phyloP scores from a whole-genome alignment of 176 grass and related monocot species.

The Oryza meridionalis region DNA sequence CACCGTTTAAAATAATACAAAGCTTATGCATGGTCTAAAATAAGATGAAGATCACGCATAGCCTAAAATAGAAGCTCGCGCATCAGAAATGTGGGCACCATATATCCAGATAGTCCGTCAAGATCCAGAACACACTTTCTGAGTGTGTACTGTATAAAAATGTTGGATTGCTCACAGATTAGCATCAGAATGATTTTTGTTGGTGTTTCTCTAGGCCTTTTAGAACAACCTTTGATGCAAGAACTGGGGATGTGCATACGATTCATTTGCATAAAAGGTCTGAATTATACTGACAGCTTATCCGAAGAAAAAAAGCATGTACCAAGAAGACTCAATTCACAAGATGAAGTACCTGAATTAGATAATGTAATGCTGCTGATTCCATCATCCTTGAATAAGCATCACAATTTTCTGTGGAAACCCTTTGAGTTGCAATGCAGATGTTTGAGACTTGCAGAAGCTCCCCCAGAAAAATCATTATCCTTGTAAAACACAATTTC shows the following conservation, averaged over 20 bases:
- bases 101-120: background rate
- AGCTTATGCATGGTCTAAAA: background rate
- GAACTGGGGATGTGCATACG: background rate
- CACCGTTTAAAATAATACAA: background rate
- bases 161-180: background rate
- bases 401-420: conserved; percentile 12
- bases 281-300: background rate
- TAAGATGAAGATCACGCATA: too few relatives aligned
- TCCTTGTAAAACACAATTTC: conserved; percentile 7
- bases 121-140: background rate
- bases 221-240: background rate
- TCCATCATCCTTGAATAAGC: conserved; percentile 20
- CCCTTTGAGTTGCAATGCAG: conserved; percentile 3
- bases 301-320: background rate
- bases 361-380: background rate
- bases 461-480: background rate
- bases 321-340: background rate
- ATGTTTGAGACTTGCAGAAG: conserved; percentile 2
- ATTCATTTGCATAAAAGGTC: background rate
- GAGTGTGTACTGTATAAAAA: background rate
- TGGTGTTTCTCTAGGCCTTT: background rate
- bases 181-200: background rate
- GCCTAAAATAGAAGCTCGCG: too few relatives aligned
- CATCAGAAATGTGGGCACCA: background rate
- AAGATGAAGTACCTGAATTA: background rate